A percentile compares a stretch with the other conserved stretches of the same genome.
Conservation (phyloP, 2,329 filamentous ascomycete genomes). For the Fusarium concolor region DNA sequence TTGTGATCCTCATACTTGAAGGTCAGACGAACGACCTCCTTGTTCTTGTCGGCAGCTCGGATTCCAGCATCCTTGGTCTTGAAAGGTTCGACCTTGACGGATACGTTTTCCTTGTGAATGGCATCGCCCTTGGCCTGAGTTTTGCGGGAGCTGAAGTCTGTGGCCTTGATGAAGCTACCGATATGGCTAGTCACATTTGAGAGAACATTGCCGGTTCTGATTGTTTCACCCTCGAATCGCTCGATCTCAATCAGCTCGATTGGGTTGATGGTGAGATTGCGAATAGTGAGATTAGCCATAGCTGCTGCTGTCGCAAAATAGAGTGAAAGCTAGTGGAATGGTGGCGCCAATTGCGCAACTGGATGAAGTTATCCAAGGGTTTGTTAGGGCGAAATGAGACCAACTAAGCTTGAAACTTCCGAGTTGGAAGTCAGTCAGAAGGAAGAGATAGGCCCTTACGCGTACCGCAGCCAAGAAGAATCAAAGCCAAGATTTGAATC, state of each 20-base stretch:
- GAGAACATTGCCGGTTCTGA: constrained; percentile 58
- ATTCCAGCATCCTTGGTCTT: constrained; percentile 68
- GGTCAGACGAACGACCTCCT: constrained; percentile 78
- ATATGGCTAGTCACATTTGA: constrained; percentile 59
- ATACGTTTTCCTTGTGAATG: constrained; percentile 71
- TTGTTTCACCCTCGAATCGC: constrained; percentile 70
- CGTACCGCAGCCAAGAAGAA: not conserved
- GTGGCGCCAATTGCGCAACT: constrained; percentile 4
- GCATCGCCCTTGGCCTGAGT: constrained; percentile 65
- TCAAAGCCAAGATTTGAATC: constrained; percentile 3
- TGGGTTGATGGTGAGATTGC: constrained; percentile 82
- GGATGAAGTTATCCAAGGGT: not conserved
- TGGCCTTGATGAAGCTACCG: constrained; percentile 58
- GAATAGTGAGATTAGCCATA: constrained; percentile 74
- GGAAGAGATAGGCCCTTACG: not conserved
- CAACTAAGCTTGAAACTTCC: not conserved
- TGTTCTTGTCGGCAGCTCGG: constrained; percentile 65
- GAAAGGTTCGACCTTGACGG: constrained; percentile 76
- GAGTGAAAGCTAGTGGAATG: constrained; percentile 3
- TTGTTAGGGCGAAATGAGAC: not conserved
- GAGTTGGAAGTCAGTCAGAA: not conserved
- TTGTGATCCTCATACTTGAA: constrained; percentile 68
- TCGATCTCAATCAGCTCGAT: constrained; percentile 79
- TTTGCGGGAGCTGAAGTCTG: constrained; percentile 48
- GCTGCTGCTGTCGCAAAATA: constrained; percentile 16